Percentiles rank a stretch among this genome's conserved stretches.
Evolutionary conservation across 2,329 filamentous ascomycete genomes (phyloP).

Genomic region (Bimuria novae-zelandiae): DNA sequence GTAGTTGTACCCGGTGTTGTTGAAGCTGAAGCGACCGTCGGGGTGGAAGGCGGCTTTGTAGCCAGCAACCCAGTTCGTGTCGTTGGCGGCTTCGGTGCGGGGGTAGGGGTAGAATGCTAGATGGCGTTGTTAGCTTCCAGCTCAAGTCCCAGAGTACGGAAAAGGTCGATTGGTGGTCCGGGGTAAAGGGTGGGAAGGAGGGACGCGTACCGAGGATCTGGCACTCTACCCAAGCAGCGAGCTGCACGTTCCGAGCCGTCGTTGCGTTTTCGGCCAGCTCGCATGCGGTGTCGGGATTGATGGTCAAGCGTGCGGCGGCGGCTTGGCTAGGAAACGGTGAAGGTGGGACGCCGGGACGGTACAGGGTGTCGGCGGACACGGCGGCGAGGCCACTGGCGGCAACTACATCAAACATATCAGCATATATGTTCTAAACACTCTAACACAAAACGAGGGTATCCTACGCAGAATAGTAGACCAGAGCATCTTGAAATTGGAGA

Average conservation of each 20-base stretch:
- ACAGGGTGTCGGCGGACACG: conserved; percentile 1
- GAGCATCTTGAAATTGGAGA: no score
- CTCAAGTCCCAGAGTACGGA: no score
- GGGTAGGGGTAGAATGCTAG: conserved; percentile 13
- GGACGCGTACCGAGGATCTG: background rate
- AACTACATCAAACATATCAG: background rate
- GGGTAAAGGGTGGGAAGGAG: no score
- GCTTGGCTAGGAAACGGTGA: conserved; percentile 5
- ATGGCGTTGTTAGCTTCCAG: background rate
- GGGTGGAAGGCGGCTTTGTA: conserved; percentile 2
- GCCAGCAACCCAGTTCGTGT: conserved; percentile 6
- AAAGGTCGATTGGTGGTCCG: no score
- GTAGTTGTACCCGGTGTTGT: conserved; percentile 7
- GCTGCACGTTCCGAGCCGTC: conserved; percentile 2
- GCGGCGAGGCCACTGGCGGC: background rate
- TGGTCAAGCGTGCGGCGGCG: conserved; percentile 5
- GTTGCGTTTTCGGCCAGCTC: background rate
- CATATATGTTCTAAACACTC: no score
- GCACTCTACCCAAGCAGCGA: conserved; percentile 12
- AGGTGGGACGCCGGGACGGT: conserved; percentile 4
- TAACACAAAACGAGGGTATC: no score
- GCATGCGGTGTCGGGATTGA: conserved; percentile 7
- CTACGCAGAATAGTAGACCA: no score
- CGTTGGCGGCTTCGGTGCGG: background rate
- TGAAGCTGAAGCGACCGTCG: conserved; percentile 3